These are phyloP conservation scores for Phyllosticta capitalensis DNA, from an alignment of 2,329 filamentous ascomycete genomes.

Conservation along the genomic window DNA sequence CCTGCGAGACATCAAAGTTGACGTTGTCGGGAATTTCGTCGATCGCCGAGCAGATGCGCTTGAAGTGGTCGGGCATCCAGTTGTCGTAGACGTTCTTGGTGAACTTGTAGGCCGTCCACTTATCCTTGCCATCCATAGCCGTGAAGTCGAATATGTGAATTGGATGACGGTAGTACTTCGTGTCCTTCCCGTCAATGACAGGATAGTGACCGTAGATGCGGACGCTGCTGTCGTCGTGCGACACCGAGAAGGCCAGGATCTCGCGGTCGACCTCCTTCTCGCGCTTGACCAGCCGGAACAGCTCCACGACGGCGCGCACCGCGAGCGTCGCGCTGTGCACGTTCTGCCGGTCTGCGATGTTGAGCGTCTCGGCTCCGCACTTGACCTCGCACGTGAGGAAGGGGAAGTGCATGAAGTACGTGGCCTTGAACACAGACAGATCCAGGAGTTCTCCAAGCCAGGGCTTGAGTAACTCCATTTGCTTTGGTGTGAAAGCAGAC, in stretches of 20 bases:
- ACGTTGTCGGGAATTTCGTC: conserved; percentile 5
- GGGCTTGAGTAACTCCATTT: conserved; percentile 31
- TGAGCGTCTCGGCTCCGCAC: conserved; percentile 13
- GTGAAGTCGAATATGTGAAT: conserved; percentile 4
- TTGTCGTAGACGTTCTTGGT: conserved; percentile 13
- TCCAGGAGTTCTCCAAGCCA: not conserved
- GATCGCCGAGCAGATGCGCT: conserved; percentile 13
- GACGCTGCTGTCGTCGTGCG: conserved; percentile 1
- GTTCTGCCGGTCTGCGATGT: conserved; percentile 17
- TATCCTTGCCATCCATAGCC: conserved; percentile 5
- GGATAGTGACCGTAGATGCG: conserved; percentile 10
- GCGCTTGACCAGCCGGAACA: not conserved
- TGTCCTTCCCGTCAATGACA: conserved; percentile 6
- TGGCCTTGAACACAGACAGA: conserved; percentile 14
- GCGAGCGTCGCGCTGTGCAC: conserved; percentile 12
- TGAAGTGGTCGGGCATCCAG: conserved; percentile 12
- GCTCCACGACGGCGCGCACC: not conserved
- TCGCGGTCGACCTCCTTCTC: not conserved
- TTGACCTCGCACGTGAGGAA: conserved; percentile 18
- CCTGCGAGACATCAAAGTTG: not conserved
- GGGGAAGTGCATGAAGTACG: conserved; percentile 16
- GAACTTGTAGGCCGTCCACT: conserved; percentile 13
- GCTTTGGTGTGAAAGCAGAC: conserved; percentile 31
- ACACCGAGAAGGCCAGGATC: conserved; percentile 4
- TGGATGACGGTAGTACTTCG: conserved; percentile 6